Conservation (phyloP, 208 protist species). For the Trypanosoma platydactyli region DNA sequence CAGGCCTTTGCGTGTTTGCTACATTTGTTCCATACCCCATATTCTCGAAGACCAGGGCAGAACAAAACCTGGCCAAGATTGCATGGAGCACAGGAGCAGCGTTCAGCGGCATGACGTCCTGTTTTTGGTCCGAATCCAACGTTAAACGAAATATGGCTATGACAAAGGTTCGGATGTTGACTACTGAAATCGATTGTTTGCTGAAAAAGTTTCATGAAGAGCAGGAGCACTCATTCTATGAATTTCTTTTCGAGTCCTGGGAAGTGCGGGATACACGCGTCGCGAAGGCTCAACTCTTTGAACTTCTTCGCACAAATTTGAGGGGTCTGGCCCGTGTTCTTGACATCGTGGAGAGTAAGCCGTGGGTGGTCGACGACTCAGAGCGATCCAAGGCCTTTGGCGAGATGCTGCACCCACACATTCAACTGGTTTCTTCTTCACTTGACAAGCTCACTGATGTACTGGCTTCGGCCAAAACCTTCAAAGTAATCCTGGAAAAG, state of each 20-base stretch:
- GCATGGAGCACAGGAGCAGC: conserved; percentile 64
- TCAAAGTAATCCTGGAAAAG: conserved; percentile 39
- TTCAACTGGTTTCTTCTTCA: conserved; percentile 48
- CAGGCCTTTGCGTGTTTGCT: conserved; percentile 59
- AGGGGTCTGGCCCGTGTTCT: conserved; percentile 79
- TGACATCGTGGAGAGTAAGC: conserved; percentile 75
- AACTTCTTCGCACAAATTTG: conserved; percentile 73
- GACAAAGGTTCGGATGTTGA: conserved; percentile 79
- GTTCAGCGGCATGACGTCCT: conserved; percentile 70
- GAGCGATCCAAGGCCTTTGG: conserved; percentile 71
- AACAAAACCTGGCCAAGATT: conserved; percentile 47
- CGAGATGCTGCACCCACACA: conserved; percentile 49
- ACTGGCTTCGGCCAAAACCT: conserved; percentile 52
- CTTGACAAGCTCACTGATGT: conserved; percentile 68
- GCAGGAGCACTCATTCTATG: conserved; percentile 75
- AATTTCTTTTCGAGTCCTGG: conserved; percentile 79
- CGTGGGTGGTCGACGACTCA: conserved; percentile 71
- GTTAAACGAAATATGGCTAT: conserved; percentile 85
- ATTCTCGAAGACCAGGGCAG: conserved; percentile 73
- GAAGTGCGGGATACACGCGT: conserved; percentile 64
- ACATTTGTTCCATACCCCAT: conserved; percentile 79
- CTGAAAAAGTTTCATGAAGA: conserved; percentile 56
- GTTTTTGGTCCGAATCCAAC: conserved; percentile 86
- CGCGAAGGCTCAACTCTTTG: conserved; percentile 65
- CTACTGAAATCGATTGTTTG: conserved; percentile 57